Percentiles rank a stretch among this genome's conserved stretches.
Evolutionary conservation across 371 early-diverging fungal genomes (phyloP).

Genomic region (Funneliformis caledonium): DNA sequence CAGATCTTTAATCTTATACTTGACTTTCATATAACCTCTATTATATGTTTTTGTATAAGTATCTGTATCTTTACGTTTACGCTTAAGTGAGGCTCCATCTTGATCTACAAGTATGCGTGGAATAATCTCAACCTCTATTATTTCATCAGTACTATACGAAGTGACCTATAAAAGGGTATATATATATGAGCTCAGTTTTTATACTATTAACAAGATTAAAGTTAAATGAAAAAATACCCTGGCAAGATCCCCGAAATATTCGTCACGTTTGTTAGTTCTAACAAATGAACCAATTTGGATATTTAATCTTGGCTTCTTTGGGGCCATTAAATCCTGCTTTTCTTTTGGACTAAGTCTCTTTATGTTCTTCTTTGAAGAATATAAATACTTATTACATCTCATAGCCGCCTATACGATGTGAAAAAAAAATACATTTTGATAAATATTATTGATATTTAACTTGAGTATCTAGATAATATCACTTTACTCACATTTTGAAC

Average conservation of each 20-base stretch:
- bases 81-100: not conserved
- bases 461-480: not conserved
- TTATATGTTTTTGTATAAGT: not conserved
- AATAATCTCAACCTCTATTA: not conserved
- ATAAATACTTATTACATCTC: not conserved
- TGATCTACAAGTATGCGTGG: not conserved
- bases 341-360: not conserved
- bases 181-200: not conserved
- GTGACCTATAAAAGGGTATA: not conserved
- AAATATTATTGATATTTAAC: not conserved
- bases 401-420: not conserved
- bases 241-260: not conserved
- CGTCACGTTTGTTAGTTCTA: not conserved
- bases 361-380: not conserved
- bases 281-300: not conserved
- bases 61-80: not conserved
- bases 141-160: not conserved
- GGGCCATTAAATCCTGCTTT: not conserved
- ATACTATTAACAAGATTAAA: too few relatives aligned
- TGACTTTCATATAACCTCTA: not conserved
- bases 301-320: not conserved
- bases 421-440: not conserved
- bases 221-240: not conserved
- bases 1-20: not conserved
- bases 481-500: not conserved